Conservation (phyloP, 257 asterid species). For the Sherardia arvensis region DNA sequence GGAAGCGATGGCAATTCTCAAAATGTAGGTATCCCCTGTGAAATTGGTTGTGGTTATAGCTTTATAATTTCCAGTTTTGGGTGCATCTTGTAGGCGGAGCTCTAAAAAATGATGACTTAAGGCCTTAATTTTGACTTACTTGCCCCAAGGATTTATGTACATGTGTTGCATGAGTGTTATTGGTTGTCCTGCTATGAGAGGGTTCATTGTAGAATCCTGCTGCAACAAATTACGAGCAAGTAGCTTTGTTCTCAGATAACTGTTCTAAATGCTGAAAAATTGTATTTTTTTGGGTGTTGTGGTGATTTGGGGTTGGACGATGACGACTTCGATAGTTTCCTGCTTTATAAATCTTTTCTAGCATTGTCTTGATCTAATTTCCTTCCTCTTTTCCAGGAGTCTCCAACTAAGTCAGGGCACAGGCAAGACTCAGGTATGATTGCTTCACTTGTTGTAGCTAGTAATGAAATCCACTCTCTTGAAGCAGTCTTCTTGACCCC, state of each 20-base stretch:
- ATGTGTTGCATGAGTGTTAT: neutral
- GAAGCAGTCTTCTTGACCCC: slow-evolving; percentile 11
- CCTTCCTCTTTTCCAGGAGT: slow-evolving; percentile 29
- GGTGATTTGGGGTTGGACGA: neutral
- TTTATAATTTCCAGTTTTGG: neutral
- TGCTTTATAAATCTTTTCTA: neutral
- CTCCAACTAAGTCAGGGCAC: slow-evolving; percentile 45
- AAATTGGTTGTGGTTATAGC: neutral
- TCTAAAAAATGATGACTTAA: neutral
- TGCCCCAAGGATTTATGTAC: neutral
- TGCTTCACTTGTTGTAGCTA: slow-evolving; percentile 10
- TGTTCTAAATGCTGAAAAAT: neutral
- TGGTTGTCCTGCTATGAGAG: neutral
- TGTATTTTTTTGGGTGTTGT: neutral
- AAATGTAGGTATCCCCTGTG: slow-evolving; percentile 44
- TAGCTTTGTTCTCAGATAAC: neutral
- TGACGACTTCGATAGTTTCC: neutral
- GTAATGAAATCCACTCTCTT: neutral
- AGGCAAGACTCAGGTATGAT: slow-evolving; percentile 47
- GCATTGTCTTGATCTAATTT: slow-evolving; percentile 11
- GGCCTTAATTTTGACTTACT: neutral
- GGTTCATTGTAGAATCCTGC: neutral
- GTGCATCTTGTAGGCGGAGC: slow-evolving; percentile 1
- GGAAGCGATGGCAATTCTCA: slow-evolving; percentile 87
- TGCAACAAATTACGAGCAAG: neutral